These are phyloP conservation scores for Neofusicoccum sp. DNA, from an alignment of 2,329 filamentous ascomycete genomes.

Conservation along the genomic window DNA sequence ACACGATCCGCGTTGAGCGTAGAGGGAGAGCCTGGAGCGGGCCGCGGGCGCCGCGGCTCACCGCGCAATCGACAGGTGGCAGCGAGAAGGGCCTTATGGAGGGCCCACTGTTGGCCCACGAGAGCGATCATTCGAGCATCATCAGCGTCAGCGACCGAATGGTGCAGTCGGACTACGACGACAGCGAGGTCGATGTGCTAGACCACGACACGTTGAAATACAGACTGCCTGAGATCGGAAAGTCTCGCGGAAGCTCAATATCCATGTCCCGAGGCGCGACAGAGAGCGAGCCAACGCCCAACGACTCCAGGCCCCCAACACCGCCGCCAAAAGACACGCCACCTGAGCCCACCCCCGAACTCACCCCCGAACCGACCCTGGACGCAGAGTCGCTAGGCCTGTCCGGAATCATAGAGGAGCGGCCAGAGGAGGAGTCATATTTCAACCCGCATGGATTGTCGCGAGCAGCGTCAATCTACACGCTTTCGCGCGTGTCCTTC, in stretches of 20 bases:
- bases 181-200: slow-evolving; percentile 31
- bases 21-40: slow-evolving; percentile 72
- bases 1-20: slow-evolving; percentile 59
- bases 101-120: slow-evolving; percentile 28
- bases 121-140: slow-evolving; percentile 48
- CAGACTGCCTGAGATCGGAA: slow-evolving; percentile 68
- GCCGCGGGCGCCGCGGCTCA: slow-evolving; percentile 30
- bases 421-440: slow-evolving; percentile 57
- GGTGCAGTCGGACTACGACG: slow-evolving; percentile 43
- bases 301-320: slow-evolving; percentile 38
- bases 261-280: not conserved
- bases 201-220: slow-evolving; percentile 74
- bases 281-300: not conserved
- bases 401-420: slow-evolving; percentile 39
- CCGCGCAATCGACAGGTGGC: slow-evolving; percentile 35
- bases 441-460: slow-evolving; percentile 64
- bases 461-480: slow-evolving; percentile 85
- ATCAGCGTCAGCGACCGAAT: slow-evolving; percentile 56
- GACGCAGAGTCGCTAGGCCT: not conserved
- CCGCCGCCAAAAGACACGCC: slow-evolving; percentile 52
- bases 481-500: slow-evolving; percentile 87
- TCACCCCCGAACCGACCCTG: slow-evolving; percentile 22
- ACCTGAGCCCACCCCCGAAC: slow-evolving; percentile 2
- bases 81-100: slow-evolving; percentile 24
- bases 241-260: slow-evolving; percentile 22